phyloP scores from a whole-genome alignment of 1,284 basidiomycete species.

The Ceratobasidium sp. region DNA sequence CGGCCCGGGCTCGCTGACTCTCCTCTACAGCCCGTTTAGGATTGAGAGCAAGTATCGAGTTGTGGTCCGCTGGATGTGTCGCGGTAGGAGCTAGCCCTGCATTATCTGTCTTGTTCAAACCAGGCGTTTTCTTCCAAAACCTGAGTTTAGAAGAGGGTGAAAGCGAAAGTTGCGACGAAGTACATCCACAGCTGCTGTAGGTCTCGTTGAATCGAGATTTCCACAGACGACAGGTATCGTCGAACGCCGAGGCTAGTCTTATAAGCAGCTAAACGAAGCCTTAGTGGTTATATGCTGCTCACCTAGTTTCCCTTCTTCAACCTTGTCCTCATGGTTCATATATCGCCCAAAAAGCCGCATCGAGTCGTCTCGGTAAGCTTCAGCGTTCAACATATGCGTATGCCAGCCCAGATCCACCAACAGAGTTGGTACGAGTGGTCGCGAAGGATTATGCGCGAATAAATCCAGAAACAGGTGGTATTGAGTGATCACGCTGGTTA shows the following conservation, averaged over 20 bases:
- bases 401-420: constrained; percentile 50
- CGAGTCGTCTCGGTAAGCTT: constrained; percentile 38
- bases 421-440: constrained; percentile 45
- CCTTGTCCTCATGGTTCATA: constrained; percentile 49
- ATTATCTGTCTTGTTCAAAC: neutral
- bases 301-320: constrained; percentile 46
- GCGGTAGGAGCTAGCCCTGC: neutral
- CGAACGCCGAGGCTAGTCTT: constrained; percentile 30
- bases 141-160: constrained; percentile 21
- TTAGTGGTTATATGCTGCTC: neutral
- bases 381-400: constrained; percentile 49
- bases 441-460: constrained; percentile 25
- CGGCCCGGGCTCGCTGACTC: constrained; percentile 10
- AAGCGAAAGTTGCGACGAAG: neutral
- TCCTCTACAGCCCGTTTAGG: constrained; percentile 34
- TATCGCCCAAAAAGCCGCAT: constrained; percentile 38
- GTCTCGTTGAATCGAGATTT: constrained; percentile 31
- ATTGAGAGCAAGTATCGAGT: constrained; percentile 24
- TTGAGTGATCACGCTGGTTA: constrained; percentile 28
- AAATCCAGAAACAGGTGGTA: constrained; percentile 47
- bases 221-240: constrained; percentile 35
- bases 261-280: neutral
- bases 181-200: constrained; percentile 33
- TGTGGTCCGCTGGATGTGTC: constrained; percentile 39
- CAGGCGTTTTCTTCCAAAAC: constrained; percentile 38